Base-by-base conservation (phyloP, 2,329 filamentous ascomycete genomes). In the Hymenoscyphus scutula region DNA sequence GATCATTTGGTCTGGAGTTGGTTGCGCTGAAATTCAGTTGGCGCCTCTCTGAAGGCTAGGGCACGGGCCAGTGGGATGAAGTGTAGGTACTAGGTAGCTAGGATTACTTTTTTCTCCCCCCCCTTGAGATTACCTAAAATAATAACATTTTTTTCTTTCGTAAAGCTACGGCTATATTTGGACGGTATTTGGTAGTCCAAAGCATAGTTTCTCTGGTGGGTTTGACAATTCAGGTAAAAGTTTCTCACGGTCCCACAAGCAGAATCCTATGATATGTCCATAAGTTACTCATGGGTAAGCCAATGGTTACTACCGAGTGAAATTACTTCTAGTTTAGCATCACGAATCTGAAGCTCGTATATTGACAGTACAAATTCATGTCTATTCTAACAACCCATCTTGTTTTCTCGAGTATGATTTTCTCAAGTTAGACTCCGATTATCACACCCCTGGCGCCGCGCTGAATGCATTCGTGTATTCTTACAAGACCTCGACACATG, bases 1-100 rank as follows among this genome's bases (percentile, higher is more conserved):
- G 34, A 70, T 59, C 68, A 70, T 72, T 32, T 56, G 59, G 34
- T 25, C 19, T 13, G 13, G 19, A 25, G 19, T 25, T 51, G 19
- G 23, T 6, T 23, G n/a, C 2, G 41, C 41, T 45, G 10, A 6
- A 7, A 32, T 32, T 45, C 41, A 19, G 41, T 45, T 45, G 37
- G 37, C 37, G 27, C 27, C 27, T 29, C 10, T 32, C 30, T 32
- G 6, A 32, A 32, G 30, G 5, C 10, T 32, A 32, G 30, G 30
- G 30, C 30, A 32, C 30, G 30, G 10, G 30, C 30, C 30, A 32
- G 30, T 32, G 6, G 30, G 30, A 32, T 4, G 10, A 8, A 8
- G 10, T 4, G 29, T 30, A 30, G n/a, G n/a, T n/a, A n/a, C n/a
- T n/a, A n/a, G n/a, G n/a, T n/a, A n/a, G n/a, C n/a, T n/a, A n/a